Conservation (phyloP, 805 yeast genomes). For the Candida koratica region DNA sequence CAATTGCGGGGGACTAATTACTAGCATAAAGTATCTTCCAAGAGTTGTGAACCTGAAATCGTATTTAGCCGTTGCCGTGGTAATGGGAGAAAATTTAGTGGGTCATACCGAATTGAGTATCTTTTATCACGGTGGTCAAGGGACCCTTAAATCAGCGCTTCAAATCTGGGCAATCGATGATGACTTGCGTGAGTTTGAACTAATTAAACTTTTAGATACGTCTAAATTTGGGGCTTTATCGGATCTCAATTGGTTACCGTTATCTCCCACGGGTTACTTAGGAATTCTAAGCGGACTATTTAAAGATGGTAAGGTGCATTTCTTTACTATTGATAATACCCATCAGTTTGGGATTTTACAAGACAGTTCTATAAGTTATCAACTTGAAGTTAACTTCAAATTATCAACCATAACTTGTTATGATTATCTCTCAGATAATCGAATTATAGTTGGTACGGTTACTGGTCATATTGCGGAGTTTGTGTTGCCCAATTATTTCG, state of each 20-base stretch:
- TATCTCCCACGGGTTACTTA: conserved; percentile 21
- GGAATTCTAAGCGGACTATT: conserved; percentile 51
- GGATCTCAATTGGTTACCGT: conserved; percentile 39
- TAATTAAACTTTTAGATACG: conserved; percentile 26
- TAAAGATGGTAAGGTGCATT: conserved; percentile 54
- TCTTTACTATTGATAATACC: conserved; percentile 35
- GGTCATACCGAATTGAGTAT: conserved; percentile 29
- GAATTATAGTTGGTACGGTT: conserved; percentile 52
- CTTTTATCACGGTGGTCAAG: conserved; percentile 18
- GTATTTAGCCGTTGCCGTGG: conserved; percentile 49
- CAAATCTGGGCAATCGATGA: conserved; percentile 43
- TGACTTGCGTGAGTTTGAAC: conserved; percentile 20
- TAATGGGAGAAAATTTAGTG: conserved; percentile 27
- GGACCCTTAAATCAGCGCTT: conserved; percentile 33
- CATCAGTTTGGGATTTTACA: conserved; percentile 15
- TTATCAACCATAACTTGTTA: conserved; percentile 40
- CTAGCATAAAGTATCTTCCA: conserved; percentile 52
- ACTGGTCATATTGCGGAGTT: conserved; percentile 62
- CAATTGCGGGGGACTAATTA: conserved; percentile 50
- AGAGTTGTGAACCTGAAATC: conserved; percentile 22
- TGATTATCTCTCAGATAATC: conserved; percentile 43
- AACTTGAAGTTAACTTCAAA: conserved; percentile 9
- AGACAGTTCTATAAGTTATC: conserved; percentile 23
- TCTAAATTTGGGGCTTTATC: conserved; percentile 44
- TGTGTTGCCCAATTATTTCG: conserved; percentile 30